These are phyloP conservation scores for Trichoderma virens DNA, from an alignment of 495 filamentous ascomycete genomes.

Conservation along the genomic window DNA sequence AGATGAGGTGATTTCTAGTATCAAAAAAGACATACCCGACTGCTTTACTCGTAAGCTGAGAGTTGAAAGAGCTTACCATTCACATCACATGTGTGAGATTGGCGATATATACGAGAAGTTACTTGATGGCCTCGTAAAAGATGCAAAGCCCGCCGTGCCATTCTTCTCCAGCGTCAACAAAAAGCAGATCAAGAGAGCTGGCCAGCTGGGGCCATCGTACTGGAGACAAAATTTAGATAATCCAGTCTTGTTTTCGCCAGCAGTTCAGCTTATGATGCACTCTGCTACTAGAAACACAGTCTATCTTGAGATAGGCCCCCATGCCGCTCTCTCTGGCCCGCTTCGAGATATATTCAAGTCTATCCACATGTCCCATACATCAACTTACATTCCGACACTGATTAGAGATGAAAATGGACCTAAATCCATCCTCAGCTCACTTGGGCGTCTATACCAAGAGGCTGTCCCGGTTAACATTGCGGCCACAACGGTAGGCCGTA, in stretches of 20 bases:
- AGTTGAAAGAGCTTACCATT: slow-evolving; percentile 43
- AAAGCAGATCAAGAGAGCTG: slow-evolving; percentile 14
- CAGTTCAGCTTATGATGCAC: slow-evolving; percentile 21
- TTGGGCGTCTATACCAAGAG: slow-evolving; percentile 1
- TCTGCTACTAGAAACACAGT: slow-evolving; percentile 13
- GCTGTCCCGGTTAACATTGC: neutral
- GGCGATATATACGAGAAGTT: slow-evolving; percentile 19
- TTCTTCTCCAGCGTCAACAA: slow-evolving; percentile 29
- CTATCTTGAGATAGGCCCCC: slow-evolving; percentile 41
- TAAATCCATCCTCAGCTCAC: neutral
- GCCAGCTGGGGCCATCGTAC: slow-evolving; percentile 19
- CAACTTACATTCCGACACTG: neutral
- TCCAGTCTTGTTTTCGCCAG: slow-evolving; percentile 27
- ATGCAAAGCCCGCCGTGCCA: neutral
- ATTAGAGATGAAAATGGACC: neutral
- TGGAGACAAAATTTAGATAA: slow-evolving; percentile 24
- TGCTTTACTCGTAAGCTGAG: slow-evolving; percentile 20
- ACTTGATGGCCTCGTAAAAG: slow-evolving; percentile 9
- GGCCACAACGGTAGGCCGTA: neutral
- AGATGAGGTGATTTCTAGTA: slow-evolving; percentile 15
- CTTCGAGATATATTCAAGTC: neutral
- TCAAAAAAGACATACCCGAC: slow-evolving; percentile 21
- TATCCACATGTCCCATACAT: neutral
- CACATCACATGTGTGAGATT: slow-evolving; percentile 25
- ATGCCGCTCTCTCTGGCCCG: slow-evolving; percentile 25